phyloP scores from a whole-genome alignment of 202 grass and related monocot genomes.

The Brachypodium distachyon region DNA sequence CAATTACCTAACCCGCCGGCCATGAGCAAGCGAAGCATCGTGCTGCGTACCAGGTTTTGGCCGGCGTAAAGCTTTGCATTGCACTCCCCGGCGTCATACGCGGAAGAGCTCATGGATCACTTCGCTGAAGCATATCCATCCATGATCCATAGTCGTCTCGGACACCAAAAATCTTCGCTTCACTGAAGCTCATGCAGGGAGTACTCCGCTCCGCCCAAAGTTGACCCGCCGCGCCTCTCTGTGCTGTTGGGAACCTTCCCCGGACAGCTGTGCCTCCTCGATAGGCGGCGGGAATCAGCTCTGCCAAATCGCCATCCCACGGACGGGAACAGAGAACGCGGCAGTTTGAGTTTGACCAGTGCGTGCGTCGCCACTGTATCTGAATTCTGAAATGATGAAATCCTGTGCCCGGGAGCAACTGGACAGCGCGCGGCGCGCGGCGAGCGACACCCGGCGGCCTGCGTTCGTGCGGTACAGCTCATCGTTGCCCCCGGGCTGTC shows the following conservation, averaged over 20 bases:
- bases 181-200: too few relatives aligned
- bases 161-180: not conserved
- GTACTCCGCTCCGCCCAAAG: not conserved
- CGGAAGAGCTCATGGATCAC: not conserved
- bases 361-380: constrained; percentile 7
- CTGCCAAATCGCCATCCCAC: constrained; percentile 13
- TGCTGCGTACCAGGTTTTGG: constrained; percentile 13
- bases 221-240: not conserved
- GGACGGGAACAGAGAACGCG: not conserved
- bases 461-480: constrained; percentile 10
- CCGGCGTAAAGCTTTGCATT: not conserved
- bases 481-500: constrained; percentile 14
- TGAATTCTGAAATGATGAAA: too few relatives aligned
- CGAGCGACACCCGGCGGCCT: constrained; percentile 23
- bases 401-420: constrained; percentile 31
- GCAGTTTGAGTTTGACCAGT: not conserved
- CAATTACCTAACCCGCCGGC: not conserved
- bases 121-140: constrained; percentile 20
- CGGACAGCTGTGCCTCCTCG: constrained; percentile 17
- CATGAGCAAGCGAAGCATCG: not conserved
- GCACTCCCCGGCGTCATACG: not conserved
- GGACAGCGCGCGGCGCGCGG: constrained; percentile 31
- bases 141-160: too few relatives aligned
- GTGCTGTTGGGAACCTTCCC: constrained; percentile 21
- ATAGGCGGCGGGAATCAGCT: not conserved